Evolutionary conservation across 352 stramenopile genomes (phyloP).

Genomic region (Globisporangium takayamanum): DNA sequence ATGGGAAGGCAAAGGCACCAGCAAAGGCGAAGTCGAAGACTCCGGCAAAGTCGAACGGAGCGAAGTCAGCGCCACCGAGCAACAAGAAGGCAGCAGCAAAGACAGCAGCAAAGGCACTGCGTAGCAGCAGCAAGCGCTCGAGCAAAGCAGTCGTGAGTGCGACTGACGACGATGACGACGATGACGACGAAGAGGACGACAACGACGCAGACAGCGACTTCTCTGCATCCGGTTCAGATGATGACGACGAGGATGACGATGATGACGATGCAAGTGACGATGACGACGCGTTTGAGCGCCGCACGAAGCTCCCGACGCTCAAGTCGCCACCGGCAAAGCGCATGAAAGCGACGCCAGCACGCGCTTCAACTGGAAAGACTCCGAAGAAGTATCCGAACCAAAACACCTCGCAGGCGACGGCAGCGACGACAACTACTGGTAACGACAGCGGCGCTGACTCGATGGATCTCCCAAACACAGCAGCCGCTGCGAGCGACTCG

Average conservation of each 20-base stretch:
- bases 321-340: constrained; percentile 7
- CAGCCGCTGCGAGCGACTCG: constrained; percentile 18
- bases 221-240: neutral
- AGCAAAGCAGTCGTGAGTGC: constrained; percentile 1
- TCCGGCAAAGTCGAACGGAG: neutral
- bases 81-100: constrained; percentile 13
- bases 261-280: constrained; percentile 18
- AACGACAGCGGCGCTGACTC: constrained; percentile 29
- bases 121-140: neutral
- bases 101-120: constrained; percentile 4
- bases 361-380: too few relatives aligned
- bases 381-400: too few relatives aligned
- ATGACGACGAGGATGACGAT: constrained; percentile 21
- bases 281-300: constrained; percentile 16
- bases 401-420: constrained; percentile 3
- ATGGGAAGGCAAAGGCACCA: neutral
- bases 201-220: constrained; percentile 49
- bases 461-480: constrained; percentile 21
- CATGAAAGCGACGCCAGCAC: constrained; percentile 3
- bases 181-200: constrained; percentile 21
- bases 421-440: constrained; percentile 1
- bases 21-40: neutral
- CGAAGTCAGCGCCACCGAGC: neutral
- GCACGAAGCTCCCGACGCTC: constrained; percentile 16
- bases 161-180: constrained; percentile 15